phyloP scores from a whole-genome alignment of 257 asterid species.

The Capsicum baccatum region DNA sequence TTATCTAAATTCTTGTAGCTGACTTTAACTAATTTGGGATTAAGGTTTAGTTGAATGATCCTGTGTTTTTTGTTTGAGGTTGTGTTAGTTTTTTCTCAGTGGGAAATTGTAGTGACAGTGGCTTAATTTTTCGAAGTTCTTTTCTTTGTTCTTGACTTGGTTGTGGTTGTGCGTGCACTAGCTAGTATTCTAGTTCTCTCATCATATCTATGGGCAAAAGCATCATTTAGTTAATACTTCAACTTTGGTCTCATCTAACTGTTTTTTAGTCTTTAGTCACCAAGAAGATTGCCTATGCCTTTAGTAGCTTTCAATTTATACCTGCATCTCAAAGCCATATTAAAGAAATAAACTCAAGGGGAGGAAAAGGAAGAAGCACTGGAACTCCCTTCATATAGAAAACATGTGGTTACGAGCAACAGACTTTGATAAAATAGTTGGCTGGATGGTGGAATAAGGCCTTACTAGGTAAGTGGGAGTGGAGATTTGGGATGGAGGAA shows the following conservation, averaged over 20 bases:
- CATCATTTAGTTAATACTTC: neutral
- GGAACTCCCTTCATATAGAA: neutral
- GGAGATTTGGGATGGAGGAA: neutral
- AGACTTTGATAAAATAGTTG: neutral
- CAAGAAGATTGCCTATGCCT: neutral
- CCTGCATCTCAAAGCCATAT: neutral
- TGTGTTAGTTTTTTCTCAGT: neutral
- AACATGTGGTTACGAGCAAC: neutral
- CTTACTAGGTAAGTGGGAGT: neutral
- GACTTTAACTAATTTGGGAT: neutral
- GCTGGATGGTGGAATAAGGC: neutral
- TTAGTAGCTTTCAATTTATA: neutral
- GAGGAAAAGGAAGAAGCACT: neutral
- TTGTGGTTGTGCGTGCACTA: neutral
- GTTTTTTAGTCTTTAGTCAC: neutral
- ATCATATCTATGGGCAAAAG: neutral
- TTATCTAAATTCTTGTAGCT: neutral
- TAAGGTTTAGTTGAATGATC: neutral
- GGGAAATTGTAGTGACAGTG: neutral
- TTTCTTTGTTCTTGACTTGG: neutral
- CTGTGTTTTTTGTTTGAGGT: neutral
- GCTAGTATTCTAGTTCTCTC: neutral
- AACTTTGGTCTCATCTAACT: neutral
- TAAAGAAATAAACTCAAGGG: neutral
- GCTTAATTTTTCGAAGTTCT: neutral